Conservation (phyloP, 1,284 basidiomycete species). For the Cryptococcus deneoformans region DNA sequence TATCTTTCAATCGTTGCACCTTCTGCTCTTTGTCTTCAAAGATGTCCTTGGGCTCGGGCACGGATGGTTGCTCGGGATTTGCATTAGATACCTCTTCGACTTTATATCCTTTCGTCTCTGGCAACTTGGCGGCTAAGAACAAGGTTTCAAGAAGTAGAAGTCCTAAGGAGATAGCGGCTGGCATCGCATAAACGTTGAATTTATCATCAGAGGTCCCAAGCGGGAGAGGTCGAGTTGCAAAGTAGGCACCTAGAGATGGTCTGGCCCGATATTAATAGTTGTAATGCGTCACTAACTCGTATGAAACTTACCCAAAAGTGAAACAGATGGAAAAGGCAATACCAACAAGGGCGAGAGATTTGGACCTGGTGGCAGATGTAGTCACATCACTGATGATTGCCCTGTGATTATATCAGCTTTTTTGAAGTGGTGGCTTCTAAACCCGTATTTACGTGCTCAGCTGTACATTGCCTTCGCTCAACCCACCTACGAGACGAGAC, state of each 20-base stretch:
- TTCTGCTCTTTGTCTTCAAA: conserved; percentile 17
- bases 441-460: conserved; percentile 46
- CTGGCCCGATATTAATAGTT: conserved; percentile 48
- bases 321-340: conserved; percentile 93
- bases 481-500: conserved; percentile 81
- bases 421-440: neutral
- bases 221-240: conserved; percentile 45
- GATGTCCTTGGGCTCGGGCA: conserved; percentile 26
- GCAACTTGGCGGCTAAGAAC: conserved; percentile 64
- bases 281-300: conserved; percentile 31
- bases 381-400: conserved; percentile 88
- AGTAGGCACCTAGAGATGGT: conserved; percentile 55
- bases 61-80: conserved; percentile 17
- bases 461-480: conserved; percentile 69
- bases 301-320: conserved; percentile 52
- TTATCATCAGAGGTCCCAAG: conserved; percentile 42
- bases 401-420: conserved; percentile 47
- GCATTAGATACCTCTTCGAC: conserved; percentile 21
- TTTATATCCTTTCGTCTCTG: conserved; percentile 56
- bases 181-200: conserved; percentile 79
- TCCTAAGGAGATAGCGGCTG: conserved; percentile 71
- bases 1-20: conserved; percentile 35
- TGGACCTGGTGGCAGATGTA: conserved; percentile 68
- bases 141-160: conserved; percentile 67
- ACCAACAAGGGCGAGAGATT: conserved; percentile 83